Conservation (phyloP, 129 eudicot species). For the Escallonia rubra region DNA sequence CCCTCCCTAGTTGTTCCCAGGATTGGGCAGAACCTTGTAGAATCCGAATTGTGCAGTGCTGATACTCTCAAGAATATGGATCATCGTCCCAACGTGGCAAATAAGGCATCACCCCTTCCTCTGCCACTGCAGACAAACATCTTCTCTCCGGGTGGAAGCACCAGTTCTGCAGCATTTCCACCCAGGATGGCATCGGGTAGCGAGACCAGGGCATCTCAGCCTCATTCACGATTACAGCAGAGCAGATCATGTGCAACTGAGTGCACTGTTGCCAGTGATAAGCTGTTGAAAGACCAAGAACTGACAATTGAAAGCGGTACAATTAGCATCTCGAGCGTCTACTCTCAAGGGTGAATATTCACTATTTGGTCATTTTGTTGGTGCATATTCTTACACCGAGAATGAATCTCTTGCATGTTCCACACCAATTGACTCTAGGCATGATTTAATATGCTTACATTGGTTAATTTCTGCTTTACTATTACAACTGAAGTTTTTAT, state of each 20-base stretch:
- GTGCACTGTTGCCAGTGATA: conserved; percentile 25
- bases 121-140: conserved; percentile 40
- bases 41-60: conserved; percentile 28
- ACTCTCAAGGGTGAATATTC: conserved; percentile 78
- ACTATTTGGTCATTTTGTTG: not conserved
- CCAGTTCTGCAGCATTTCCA: conserved; percentile 33
- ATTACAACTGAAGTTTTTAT: too few relatives aligned
- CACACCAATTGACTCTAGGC: too few relatives aligned
- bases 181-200: conserved; percentile 32
- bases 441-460: too few relatives aligned
- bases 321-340: conserved; percentile 68
- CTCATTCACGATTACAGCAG: conserved; percentile 47
- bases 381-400: too few relatives aligned
- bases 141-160: conserved; percentile 41
- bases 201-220: conserved; percentile 35
- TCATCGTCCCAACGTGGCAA: conserved; percentile 34
- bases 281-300: conserved; percentile 43
- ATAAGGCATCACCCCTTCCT: conserved; percentile 34
- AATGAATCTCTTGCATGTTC: not conserved
- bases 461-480: too few relatives aligned
- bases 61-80: conserved; percentile 30
- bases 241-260: conserved; percentile 47
- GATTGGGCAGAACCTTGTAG: conserved; percentile 43
- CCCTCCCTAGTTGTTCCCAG: conserved; percentile 33
- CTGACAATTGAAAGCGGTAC: conserved; percentile 71